phyloP scores from a whole-genome alignment of 371 early-diverging fungal genomes.

The Parasitella parasitica region DNA sequence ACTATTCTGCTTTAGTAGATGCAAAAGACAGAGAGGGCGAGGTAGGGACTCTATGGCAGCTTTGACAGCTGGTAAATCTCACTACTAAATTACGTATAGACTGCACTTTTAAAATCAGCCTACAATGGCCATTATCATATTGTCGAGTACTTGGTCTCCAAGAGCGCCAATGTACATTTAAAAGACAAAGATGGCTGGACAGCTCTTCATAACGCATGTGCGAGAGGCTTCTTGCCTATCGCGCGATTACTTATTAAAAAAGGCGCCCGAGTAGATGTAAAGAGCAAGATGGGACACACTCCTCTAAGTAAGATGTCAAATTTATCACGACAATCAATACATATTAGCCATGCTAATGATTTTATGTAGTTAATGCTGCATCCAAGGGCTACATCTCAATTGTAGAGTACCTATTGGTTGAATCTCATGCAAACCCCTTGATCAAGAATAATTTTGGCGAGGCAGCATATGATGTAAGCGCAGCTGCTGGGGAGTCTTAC shows the following conservation, averaged over 20 bases:
- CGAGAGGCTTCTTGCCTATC: slow-evolving; percentile 61
- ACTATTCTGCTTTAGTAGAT: slow-evolving; percentile 68
- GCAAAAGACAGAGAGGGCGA: slow-evolving; percentile 71
- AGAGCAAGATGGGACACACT: slow-evolving; percentile 70
- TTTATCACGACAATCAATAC: background rate
- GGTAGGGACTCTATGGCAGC: slow-evolving; percentile 36
- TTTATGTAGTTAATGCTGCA: slow-evolving; percentile 71
- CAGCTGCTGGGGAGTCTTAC: slow-evolving; percentile 57
- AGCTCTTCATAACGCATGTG: slow-evolving; percentile 79
- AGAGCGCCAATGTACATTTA: slow-evolving; percentile 65
- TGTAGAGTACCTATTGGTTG: slow-evolving; percentile 65
- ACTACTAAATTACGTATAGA: slow-evolving; percentile 39
- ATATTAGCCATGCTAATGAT: background rate
- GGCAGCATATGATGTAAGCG: slow-evolving; percentile 82
- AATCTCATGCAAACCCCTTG: slow-evolving; percentile 64
- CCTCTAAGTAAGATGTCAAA: slow-evolving; percentile 66
- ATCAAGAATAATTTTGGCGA: slow-evolving; percentile 72
- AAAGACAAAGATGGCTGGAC: slow-evolving; percentile 88
- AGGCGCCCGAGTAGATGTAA: slow-evolving; percentile 62
- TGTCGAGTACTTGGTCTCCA: slow-evolving; percentile 62
- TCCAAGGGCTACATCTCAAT: slow-evolving; percentile 70
- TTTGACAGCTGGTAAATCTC: background rate
- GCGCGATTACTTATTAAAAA: slow-evolving; percentile 60
- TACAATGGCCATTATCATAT: slow-evolving; percentile 67
- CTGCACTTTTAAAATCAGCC: slow-evolving; percentile 78